Conservation (phyloP, 805 yeast species). For the Brettanomyces anomalus region DNA sequence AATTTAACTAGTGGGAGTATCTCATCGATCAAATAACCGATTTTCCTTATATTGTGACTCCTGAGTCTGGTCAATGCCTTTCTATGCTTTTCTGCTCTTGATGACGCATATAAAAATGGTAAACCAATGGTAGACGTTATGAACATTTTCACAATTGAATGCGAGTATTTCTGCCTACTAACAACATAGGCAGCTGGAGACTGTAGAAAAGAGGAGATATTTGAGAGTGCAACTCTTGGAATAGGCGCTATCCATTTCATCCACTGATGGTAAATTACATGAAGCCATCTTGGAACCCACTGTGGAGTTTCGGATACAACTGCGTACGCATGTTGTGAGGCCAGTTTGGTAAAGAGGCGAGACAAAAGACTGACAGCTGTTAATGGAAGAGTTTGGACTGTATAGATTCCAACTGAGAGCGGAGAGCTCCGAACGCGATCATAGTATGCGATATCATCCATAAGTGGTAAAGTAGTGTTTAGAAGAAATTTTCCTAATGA, state of each 20-base stretch:
- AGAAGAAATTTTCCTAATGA: constrained; percentile 23
- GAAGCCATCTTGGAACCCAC: constrained; percentile 7
- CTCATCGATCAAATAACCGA: constrained; percentile 29
- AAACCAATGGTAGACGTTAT: constrained; percentile 25
- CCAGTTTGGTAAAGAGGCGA: neutral
- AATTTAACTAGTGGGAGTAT: neutral
- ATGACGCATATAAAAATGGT: constrained; percentile 27
- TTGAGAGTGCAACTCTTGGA: constrained; percentile 1
- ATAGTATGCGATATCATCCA: constrained; percentile 39
- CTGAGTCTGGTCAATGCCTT: constrained; percentile 15
- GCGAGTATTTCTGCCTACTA: constrained; percentile 11
- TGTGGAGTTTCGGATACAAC: neutral
- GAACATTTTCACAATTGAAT: constrained; percentile 12
- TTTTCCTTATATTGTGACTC: constrained; percentile 22
- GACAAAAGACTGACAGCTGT: constrained; percentile 5
- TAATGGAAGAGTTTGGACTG: constrained; percentile 31
- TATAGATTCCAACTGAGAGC: constrained; percentile 25
- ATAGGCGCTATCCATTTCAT: neutral
- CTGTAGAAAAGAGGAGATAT: constrained; percentile 9
- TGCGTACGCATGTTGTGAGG: constrained; percentile 8
- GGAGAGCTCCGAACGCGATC: constrained; percentile 28
- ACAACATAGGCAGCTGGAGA: constrained; percentile 21
- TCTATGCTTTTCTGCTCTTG: constrained; percentile 21
- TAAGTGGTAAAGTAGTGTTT: constrained; percentile 32
- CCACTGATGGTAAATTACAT: constrained; percentile 9